Evolutionary conservation across 306 rosid species (phyloP).

Genomic region (Dryas drummondii): DNA sequence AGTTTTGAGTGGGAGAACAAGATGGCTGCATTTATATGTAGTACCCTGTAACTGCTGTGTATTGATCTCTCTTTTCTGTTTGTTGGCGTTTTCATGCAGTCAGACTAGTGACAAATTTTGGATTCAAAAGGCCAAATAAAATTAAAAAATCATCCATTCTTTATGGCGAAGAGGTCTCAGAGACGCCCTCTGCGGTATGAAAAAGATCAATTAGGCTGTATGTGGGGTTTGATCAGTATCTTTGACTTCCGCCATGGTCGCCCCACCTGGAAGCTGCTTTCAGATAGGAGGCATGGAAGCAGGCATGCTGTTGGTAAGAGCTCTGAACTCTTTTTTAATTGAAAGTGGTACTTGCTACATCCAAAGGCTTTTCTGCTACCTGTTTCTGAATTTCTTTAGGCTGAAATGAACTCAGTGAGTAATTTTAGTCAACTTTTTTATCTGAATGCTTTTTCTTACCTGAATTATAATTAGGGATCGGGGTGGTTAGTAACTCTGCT

Average conservation of each 20-base stretch:
- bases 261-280: constrained; percentile 61
- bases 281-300: constrained; percentile 67
- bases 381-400: constrained; percentile 8
- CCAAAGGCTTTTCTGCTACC: not conserved
- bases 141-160: constrained; percentile 24
- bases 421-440: constrained; percentile 10
- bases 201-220: constrained; percentile 90
- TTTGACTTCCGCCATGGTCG: constrained; percentile 93
- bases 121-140: constrained; percentile 13
- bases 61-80: constrained; percentile 32
- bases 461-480: constrained; percentile 11
- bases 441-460: constrained; percentile 12
- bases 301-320: constrained; percentile 66
- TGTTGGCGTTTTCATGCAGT: constrained; percentile 35
- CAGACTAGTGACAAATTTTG: constrained; percentile 26
- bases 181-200: constrained; percentile 67
- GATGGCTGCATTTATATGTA: not conserved
- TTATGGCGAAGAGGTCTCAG: constrained; percentile 79
- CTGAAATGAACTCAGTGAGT: constrained; percentile 11
- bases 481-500: constrained; percentile 11
- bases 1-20: not conserved
- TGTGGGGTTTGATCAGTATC: constrained; percentile 96
- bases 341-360: not conserved
- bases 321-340: constrained; percentile 15
- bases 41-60: constrained; percentile 11